Conservation (phyloP, 2,329 filamentous ascomycete species). For the Colletotrichum truncatum region DNA sequence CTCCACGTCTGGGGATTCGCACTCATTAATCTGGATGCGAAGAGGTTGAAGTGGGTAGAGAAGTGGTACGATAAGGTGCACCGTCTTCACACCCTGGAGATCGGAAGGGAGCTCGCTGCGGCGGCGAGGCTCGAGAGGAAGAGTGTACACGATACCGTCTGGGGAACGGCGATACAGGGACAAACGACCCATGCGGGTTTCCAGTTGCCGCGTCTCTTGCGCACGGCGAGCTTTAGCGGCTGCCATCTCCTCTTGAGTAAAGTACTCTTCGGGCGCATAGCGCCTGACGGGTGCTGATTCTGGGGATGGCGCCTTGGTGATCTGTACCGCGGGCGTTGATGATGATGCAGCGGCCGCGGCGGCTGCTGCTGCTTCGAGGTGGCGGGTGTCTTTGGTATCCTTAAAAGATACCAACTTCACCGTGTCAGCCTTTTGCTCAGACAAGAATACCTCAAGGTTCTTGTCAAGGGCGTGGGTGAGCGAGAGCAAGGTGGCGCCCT, state of each 20-base stretch:
- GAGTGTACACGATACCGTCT: slow-evolving; percentile 75
- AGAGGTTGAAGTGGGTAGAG: slow-evolving; percentile 78
- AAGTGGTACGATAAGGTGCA: slow-evolving; percentile 75
- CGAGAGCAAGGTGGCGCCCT: slow-evolving; percentile 67
- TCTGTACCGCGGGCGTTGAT: not conserved
- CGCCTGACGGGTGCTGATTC: slow-evolving; percentile 32
- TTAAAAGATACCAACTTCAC: slow-evolving; percentile 73
- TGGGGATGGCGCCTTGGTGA: not conserved
- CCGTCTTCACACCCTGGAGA: slow-evolving; percentile 68
- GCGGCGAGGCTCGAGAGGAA: slow-evolving; percentile 75
- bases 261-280: slow-evolving; percentile 57
- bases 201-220: slow-evolving; percentile 75
- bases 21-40: slow-evolving; percentile 71
- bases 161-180: slow-evolving; percentile 73
- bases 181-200: slow-evolving; percentile 76
- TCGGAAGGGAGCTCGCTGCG: slow-evolving; percentile 67
- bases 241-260: slow-evolving; percentile 66
- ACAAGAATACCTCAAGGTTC: slow-evolving; percentile 75
- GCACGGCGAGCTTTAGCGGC: slow-evolving; percentile 71
- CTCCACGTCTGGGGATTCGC: slow-evolving; percentile 67
- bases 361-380: slow-evolving; percentile 45
- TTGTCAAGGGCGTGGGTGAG: slow-evolving; percentile 77
- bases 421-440: slow-evolving; percentile 75
- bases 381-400: slow-evolving; percentile 61
- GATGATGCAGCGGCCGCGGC: not conserved